Percentiles rank a stretch among this genome's conserved stretches.
phyloP scores from a whole-genome alignment of 192 early-diverging fungal genomes.

The Obelidium mucronatum region DNA sequence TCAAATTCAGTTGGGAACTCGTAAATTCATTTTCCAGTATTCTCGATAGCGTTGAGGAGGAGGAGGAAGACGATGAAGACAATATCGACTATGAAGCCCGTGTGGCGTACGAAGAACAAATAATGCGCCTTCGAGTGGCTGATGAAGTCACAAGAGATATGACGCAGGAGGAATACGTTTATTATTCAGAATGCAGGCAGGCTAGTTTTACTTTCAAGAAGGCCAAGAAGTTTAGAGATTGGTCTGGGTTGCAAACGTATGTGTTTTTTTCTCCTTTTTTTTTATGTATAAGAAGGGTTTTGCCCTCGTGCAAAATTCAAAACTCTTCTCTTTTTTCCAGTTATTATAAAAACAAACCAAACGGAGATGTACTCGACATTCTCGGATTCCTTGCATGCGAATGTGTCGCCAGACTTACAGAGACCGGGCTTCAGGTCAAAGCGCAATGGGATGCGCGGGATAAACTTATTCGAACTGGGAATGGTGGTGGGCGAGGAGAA shows the following conservation, averaged over 20 bases:
- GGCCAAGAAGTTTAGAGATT: conserved; percentile 91
- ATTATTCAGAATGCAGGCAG: conserved; percentile 98
- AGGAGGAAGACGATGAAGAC: conserved; percentile 78
- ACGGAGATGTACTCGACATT: conserved; percentile 95
- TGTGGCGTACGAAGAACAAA: conserved; percentile 89
- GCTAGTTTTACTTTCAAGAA: conserved; percentile 97
- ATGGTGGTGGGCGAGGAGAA: neutral
- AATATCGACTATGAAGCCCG: conserved; percentile 81
- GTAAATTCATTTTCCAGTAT: conserved; percentile 80
- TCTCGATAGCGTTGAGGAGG: conserved; percentile 61
- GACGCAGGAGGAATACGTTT: conserved; percentile 98
- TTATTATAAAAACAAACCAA: conserved; percentile 89
- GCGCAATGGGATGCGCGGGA: conserved; percentile 52
- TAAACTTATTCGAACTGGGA: conserved; percentile 38
- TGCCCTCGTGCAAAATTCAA: neutral
- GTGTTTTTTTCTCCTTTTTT: too few species aligned
- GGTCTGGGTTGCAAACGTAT: conserved; percentile 85
- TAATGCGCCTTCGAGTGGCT: conserved; percentile 71
- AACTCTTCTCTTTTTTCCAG: too few species aligned
- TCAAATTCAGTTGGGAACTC: conserved; percentile 95
- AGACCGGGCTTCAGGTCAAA: conserved; percentile 75
- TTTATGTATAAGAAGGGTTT: neutral
- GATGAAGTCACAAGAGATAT: conserved; percentile 93
- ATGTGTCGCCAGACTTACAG: conserved; percentile 91
- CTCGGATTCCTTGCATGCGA: conserved; percentile 96